Evolutionary conservation across 352 stramenopile species (phyloP), one percentile per base, ranked within the genome.

Genomic region (Phytopythium kandeliae): DNA sequence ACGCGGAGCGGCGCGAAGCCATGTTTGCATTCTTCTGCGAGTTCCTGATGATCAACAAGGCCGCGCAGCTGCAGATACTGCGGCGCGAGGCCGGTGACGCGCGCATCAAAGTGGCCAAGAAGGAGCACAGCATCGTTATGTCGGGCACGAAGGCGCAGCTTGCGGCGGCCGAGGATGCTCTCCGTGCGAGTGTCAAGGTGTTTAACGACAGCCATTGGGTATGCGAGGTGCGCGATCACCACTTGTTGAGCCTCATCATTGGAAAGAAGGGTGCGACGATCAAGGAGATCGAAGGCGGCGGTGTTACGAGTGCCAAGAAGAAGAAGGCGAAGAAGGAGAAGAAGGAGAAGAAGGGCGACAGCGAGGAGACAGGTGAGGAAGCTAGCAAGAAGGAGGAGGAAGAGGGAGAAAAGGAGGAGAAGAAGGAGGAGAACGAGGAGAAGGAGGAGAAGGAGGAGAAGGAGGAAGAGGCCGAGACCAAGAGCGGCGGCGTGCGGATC

Each of bases 1-100:
- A 51, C n/a, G 28, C 30, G 4, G 45, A 51, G 45, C 45, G 45
- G 38, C 46, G 55, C 4, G 69, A 79, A 36, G 67, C 65, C 57
- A 87, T 88, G 41, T 92, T 92, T 46, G 65, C 68, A 42, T 84
- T 87, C 43, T 89, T 89, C 42, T 74, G 71, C n/a, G 78, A 88
- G 60, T 92, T 89, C 36, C 55, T 92, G 13, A 89, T 92, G 76
- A 58, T 55, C 21, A 74, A 89, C 67, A 92, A 92, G 54, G 78
- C 69, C 2, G 69, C 74, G 31, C 71, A 88, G 57, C 69, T 92
- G 36, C 77, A 79, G 63, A 47, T 76, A 16, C 53, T 92, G 45
- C 76, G 78, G 17, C 71, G 62, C 7, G 75, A 83, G 38, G 78
- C 78, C 0, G 54, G 54, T 1, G 76, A 89, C n/a, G 74, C 69